Evolutionary conservation across 2,329 filamentous ascomycete genomes (phyloP), one percentile per base, ranked within the genome.

Genomic region (Fusarium robinianum): DNA sequence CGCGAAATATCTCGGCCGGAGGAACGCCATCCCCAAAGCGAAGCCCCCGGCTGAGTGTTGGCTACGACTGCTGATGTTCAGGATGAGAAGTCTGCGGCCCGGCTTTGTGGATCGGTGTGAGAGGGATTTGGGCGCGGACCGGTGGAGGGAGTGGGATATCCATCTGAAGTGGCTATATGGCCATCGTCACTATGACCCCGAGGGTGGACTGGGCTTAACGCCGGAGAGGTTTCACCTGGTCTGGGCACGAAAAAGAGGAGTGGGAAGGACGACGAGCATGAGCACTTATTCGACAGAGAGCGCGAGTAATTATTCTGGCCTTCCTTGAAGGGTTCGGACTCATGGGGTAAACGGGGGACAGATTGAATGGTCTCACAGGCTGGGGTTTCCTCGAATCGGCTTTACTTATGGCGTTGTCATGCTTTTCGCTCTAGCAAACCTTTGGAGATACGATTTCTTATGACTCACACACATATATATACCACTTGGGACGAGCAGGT

Each of bases 141-240:
- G n/a, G 9, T 51, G 49, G 49, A 16, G 30, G 3, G 41, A 41
- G 8, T 51, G 49, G 49, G 19, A 22, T 8, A 29, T 29, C 14
- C 26, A 45, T 18, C 15, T 51, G 15, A 17, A 42, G 26, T 37
- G 21, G 24, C 27, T 51, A 10, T 51, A 45, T 14, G 40, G 33
- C 3, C 36, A 37, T 0, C 18, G 23, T 8, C 49, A 51, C 11
- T 41, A 35, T 11, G 49, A 51, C 21, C 49, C 49, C 3, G 30
- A 41, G 1, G 49, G 45, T 3, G 32, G 32, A 6, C 45, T 51
- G 7, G 49, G 49, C n/a, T 49, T 51, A 31, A 51, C 49, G 6
- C 31, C 19, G 7, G 41, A 41, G n/a, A 41, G 26, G 40, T 39
- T 51, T 22, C 49, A 46, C n/a, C 40, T 23, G 3, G 24, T 41